Evolutionary conservation across 2,329 filamentous ascomycete species (phyloP), one percentile per base, ranked within the genome.

Genomic region (Fusarium kyushuense): DNA sequence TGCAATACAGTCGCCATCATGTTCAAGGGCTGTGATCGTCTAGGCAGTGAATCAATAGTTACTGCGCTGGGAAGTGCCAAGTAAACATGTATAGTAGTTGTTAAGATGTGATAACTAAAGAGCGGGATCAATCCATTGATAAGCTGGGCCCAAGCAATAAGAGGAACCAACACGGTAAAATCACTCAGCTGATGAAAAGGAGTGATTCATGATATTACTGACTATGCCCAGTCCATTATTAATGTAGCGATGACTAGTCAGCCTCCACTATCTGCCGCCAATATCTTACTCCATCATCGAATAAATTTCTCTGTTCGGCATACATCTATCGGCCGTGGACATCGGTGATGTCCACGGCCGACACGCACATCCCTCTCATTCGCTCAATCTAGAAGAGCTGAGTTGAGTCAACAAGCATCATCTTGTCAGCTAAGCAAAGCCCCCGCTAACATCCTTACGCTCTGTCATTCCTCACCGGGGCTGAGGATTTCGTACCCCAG

Each of bases 391-490:
- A 16, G 32, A 38, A 21, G 16, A 27, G 14, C 9, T 32, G 2
- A 27, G 47, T 49, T 49, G 17, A 49, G 6, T 49, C 23, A 38
- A 38, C 32, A 21, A 27, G 14, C 47, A 38, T 21, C 32, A 49
- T 38, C n/a, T 38, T 30, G 35, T 59, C 54, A 59, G 54, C 54
- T 19, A 19, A 19, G n/a, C 32, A n/a, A 47, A 47, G 54, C 57
- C 57, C 57, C 57, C 57, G 51, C 35, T n/a, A 23, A 4, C 6
- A 59, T 13, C 54, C 57, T 35, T 59, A 42, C 13, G 13, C 47
- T 9, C 47, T 49, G 23, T 38, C 13, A 27, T 36, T 19, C 8
- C 19, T 17, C 4, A 6, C 14, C 12, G 30, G 41, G 54, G 54
- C 57, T 59, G 35, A 49, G 42, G 42, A 59, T 48, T 49, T 42